A percentile compares a stretch with the other conserved stretches of the same genome.
These are phyloP conservation scores for Colletotrichum trifolii DNA, from an alignment of 2,329 filamentous ascomycete species.

Conservation along the genomic window DNA sequence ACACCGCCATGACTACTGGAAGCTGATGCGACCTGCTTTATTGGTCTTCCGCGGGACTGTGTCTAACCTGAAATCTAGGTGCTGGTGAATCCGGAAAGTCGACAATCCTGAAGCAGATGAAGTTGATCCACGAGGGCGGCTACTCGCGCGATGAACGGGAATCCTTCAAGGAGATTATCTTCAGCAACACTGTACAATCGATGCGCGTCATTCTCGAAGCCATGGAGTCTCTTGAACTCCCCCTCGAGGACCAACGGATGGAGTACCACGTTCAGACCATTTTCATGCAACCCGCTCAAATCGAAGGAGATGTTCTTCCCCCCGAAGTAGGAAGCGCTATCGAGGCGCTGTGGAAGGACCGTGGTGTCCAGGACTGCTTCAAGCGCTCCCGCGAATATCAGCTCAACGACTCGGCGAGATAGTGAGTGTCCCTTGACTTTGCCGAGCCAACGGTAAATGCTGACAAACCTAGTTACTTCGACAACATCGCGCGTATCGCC, in stretches of 20 bases:
- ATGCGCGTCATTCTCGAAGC: constrained; percentile 77
- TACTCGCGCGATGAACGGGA: constrained; percentile 90
- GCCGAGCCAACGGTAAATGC: constrained; percentile 45
- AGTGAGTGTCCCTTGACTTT: constrained; percentile 68
- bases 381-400: constrained; percentile 96
- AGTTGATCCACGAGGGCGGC: constrained; percentile 98
- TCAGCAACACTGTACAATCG: constrained; percentile 76
- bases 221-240: constrained; percentile 78
- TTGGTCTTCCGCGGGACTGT: background rate
- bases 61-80: constrained; percentile 63
- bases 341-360: constrained; percentile 91
- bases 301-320: constrained; percentile 93
- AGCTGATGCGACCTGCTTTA: background rate
- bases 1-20: background rate
- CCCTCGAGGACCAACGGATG: constrained; percentile 89
- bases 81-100: constrained; percentile 98
- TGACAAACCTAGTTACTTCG: constrained; percentile 80
- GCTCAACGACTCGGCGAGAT: constrained; percentile 95
- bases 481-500: constrained; percentile 91
- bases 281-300: constrained; percentile 98
- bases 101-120: constrained; percentile 97
- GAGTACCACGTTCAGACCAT: constrained; percentile 99
- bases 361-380: constrained; percentile 93
- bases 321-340: constrained; percentile 94
- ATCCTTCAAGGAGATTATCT: constrained; percentile 78